A percentile compares a stretch with the other conserved stretches of the same genome.
phyloP scores from a whole-genome alignment of 352 stramenopile genomes.

The Globisporangium canariense region DNA sequence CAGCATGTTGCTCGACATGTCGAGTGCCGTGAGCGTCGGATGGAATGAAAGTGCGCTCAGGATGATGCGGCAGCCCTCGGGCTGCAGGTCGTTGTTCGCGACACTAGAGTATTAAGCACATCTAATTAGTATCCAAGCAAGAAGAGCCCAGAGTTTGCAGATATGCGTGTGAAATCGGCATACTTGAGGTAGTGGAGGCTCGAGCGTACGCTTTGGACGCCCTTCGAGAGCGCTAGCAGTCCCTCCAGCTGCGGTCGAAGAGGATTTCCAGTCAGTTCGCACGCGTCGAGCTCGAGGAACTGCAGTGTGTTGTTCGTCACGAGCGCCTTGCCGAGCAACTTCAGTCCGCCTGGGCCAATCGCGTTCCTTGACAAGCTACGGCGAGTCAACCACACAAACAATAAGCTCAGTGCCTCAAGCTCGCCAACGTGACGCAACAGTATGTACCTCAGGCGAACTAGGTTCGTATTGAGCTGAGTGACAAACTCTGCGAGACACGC shows the following conservation, averaged over 20 bases:
- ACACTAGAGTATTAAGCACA: slow-evolving; percentile 26
- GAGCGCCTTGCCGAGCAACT: slow-evolving; percentile 43
- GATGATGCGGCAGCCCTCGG: slow-evolving; percentile 54
- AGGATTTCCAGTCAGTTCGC: slow-evolving; percentile 44
- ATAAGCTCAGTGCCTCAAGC: not conserved
- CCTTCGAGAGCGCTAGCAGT: slow-evolving; percentile 50
- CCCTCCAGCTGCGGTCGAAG: slow-evolving; percentile 52
- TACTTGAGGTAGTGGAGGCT: slow-evolving; percentile 49
- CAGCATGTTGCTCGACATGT: slow-evolving; percentile 57
- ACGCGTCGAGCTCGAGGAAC: slow-evolving; percentile 50
- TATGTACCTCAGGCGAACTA: slow-evolving; percentile 32
- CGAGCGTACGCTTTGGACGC: slow-evolving; percentile 51
- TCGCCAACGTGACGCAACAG: not conserved
- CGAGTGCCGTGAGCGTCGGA: slow-evolving; percentile 44
- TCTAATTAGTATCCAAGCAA: not conserved
- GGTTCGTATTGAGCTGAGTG: slow-evolving; percentile 25
- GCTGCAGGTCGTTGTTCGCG: slow-evolving; percentile 45
- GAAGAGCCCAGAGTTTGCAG: not conserved
- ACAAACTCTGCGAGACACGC: slow-evolving; percentile 24
- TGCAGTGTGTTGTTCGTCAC: slow-evolving; percentile 65
- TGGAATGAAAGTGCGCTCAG: slow-evolving; percentile 49
- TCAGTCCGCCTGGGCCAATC: slow-evolving; percentile 37
- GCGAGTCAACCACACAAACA: not conserved
- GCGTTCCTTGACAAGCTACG: slow-evolving; percentile 38
- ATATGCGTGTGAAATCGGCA: slow-evolving; percentile 3